Conservation (phyloP, 371 early-diverging fungal genomes). For the Syncephalastrum racemosum region DNA sequence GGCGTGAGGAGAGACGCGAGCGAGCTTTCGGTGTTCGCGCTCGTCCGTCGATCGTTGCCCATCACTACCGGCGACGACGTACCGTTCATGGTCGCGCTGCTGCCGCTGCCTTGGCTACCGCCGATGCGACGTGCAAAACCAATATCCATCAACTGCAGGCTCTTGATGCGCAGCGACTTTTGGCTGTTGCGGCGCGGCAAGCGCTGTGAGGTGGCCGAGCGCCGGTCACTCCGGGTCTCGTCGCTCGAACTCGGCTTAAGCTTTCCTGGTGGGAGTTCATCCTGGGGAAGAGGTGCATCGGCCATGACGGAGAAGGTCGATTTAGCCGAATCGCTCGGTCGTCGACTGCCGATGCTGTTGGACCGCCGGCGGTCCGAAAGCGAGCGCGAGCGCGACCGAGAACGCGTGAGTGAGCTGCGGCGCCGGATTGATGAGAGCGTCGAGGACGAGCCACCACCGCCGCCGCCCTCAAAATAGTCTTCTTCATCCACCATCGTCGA, state of each 20-base stretch:
- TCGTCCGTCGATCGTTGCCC: neutral
- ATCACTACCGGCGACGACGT: neutral
- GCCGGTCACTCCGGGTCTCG: conserved; percentile 10
- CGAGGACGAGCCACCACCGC: no score
- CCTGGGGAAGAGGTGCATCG: neutral
- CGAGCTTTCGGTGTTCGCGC: conserved; percentile 2
- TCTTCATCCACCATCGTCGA: no score
- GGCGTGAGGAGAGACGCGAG: conserved; percentile 6
- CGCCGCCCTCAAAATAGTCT: no score
- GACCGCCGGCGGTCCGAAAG: conserved; percentile 8
- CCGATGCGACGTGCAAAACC: conserved; percentile 20
- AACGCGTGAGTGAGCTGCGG: conserved; percentile 1
- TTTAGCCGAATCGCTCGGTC: no score
- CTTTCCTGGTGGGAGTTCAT: neutral
- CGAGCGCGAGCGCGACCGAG: conserved; percentile 6
- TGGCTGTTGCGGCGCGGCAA: conserved; percentile 4
- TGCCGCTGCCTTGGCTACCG: conserved; percentile 3
- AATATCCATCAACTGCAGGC: conserved; percentile 20
- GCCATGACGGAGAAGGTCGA: neutral
- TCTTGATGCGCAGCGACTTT: conserved; percentile 19
- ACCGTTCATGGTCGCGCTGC: conserved; percentile 1
- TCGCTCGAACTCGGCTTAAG: conserved; percentile 17
- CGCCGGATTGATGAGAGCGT: neutral
- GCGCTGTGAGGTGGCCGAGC: neutral
- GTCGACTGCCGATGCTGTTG: conserved; percentile 6